Evolutionary conservation across 225 moss, liverwort and hornwort species (phyloP).

Genomic region (Bryum argenteum): DNA sequence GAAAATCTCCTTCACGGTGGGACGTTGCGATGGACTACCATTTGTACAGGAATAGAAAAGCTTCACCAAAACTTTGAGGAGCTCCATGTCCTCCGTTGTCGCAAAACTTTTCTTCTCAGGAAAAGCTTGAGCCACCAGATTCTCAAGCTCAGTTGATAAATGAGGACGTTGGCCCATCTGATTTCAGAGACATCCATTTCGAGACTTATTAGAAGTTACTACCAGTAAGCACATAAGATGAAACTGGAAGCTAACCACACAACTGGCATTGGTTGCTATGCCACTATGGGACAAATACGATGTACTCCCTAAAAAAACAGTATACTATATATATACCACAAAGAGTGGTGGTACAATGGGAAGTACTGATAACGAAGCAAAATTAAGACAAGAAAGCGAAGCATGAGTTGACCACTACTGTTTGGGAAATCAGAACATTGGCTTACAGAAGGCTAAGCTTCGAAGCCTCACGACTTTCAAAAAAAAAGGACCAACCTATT

Average conservation of each 20-base stretch:
- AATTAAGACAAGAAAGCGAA: background rate
- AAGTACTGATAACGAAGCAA: background rate
- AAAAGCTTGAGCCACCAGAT: slow-evolving; percentile 51
- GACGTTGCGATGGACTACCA: slow-evolving; percentile 70
- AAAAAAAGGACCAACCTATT: no score
- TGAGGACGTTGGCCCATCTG: slow-evolving; percentile 91
- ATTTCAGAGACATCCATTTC: slow-evolving; percentile 29
- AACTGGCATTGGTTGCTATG: background rate
- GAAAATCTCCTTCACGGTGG: slow-evolving; percentile 69
- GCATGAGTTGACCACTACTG: background rate
- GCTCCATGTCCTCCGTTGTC: slow-evolving; percentile 56
- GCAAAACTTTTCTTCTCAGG: slow-evolving; percentile 36
- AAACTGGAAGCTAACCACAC: background rate
- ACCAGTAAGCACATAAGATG: background rate
- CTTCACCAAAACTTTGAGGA: slow-evolving; percentile 68
- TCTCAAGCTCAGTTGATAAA: slow-evolving; percentile 72
- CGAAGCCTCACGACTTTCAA: no score
- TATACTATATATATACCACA: no score
- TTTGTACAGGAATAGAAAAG: slow-evolving; percentile 86
- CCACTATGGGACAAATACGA: background rate
- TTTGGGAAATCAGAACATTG: no score
- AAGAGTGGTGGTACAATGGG: no score
- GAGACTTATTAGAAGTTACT: slow-evolving; percentile 17
- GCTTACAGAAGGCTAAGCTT: no score
- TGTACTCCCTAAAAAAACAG: background rate